phyloP scores from a whole-genome alignment of 2,329 filamentous ascomycete genomes.

The Trichoderma arundinaceum region DNA sequence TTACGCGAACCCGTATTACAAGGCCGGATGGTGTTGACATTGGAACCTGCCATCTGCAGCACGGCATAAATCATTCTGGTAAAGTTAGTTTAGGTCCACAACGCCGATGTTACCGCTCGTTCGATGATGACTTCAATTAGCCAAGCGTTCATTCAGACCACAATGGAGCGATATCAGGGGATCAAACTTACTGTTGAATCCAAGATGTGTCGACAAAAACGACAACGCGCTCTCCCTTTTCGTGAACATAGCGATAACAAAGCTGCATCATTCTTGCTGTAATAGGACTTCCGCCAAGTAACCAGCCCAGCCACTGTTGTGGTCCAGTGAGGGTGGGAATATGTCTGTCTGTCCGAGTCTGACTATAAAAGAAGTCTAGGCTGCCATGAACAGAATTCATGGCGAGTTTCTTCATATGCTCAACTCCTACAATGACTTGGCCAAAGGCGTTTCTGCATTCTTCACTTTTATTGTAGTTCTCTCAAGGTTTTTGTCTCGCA shows the following conservation, averaged over 20 bases:
- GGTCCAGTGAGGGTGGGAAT: neutral
- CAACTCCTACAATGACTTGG: neutral
- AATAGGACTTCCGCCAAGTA: neutral
- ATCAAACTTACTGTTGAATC: constrained; percentile 1
- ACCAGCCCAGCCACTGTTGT: neutral
- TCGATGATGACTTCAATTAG: too few species aligned
- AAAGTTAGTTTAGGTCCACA: too few species aligned
- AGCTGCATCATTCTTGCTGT: neutral
- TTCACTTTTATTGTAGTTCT: too few species aligned
- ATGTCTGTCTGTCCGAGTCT: neutral
- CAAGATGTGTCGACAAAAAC: neutral
- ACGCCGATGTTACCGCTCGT: too few species aligned
- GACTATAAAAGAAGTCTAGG: neutral
- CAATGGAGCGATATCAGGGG: too few species aligned
- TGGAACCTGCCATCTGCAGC: neutral
- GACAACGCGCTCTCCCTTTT: neutral
- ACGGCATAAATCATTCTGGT: neutral
- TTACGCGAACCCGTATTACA: neutral
- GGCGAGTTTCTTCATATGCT: neutral
- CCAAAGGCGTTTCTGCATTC: too few species aligned
- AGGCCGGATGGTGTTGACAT: neutral
- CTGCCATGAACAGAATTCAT: neutral
- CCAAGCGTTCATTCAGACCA: too few species aligned
- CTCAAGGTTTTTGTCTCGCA: too few species aligned
- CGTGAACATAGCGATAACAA: neutral